phyloP scores from a whole-genome alignment of 768 basidiomycete genomes.

The Leccinellum rugosiceps region DNA sequence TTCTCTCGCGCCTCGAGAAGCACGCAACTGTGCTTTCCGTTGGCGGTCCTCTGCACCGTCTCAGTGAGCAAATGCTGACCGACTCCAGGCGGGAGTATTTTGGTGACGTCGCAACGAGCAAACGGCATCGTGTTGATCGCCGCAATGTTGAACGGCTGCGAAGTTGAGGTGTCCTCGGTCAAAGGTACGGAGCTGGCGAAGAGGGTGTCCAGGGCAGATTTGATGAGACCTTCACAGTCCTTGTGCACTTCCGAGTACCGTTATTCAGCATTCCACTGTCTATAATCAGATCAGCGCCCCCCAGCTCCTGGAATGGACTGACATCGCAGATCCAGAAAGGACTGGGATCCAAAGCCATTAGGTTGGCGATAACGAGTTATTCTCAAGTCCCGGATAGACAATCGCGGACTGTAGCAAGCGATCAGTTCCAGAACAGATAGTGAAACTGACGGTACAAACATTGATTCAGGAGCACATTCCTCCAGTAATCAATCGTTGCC shows the following conservation, averaged over 20 bases:
- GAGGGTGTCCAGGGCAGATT: constrained; percentile 70
- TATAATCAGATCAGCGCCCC: neutral
- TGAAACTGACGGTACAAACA: constrained; percentile 44
- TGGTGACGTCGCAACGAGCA: constrained; percentile 74
- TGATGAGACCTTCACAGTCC: constrained; percentile 63
- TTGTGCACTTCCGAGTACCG: constrained; percentile 78
- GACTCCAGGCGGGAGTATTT: constrained; percentile 52
- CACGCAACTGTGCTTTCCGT: constrained; percentile 66
- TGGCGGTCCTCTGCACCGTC: constrained; percentile 62
- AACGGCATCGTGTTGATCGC: constrained; percentile 84
- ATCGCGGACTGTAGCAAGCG: constrained; percentile 64
- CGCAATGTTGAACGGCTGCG: constrained; percentile 38
- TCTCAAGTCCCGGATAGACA: constrained; percentile 40
- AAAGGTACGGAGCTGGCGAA: constrained; percentile 34
- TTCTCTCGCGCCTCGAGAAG: constrained; percentile 55
- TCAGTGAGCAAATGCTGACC: constrained; percentile 45
- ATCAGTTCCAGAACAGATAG: neutral
- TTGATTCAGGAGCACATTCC: constrained; percentile 87
- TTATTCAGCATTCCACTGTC: constrained; percentile 85
- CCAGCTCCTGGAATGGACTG: constrained; percentile 18
- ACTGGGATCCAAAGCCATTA: constrained; percentile 40
- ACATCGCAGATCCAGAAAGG: constrained; percentile 89
- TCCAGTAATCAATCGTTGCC: constrained; percentile 77
- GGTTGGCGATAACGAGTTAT: neutral
- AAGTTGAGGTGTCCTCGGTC: constrained; percentile 14